A percentile compares a stretch with the other conserved stretches of the same genome.
Evolutionary conservation across 2,329 filamentous ascomycete species (phyloP).

Genomic region (Aspergillus terreus): DNA sequence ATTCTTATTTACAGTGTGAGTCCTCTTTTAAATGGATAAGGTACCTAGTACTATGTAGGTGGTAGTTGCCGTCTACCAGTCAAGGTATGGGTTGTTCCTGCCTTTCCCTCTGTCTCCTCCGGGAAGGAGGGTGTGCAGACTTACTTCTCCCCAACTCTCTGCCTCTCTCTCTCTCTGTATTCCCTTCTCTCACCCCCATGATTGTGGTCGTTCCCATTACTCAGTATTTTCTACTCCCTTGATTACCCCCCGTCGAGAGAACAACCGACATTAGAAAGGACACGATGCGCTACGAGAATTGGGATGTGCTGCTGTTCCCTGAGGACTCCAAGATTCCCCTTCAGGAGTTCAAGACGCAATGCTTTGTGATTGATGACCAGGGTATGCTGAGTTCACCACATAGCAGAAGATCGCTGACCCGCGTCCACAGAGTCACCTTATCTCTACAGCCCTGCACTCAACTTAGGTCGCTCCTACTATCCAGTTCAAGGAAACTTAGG

Average conservation of each 20-base stretch:
- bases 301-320: conserved; percentile 81
- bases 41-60: too few species aligned
- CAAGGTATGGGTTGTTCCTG: not conserved
- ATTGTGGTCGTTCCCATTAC: conserved; percentile 11
- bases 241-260: conserved; percentile 28
- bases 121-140: not conserved
- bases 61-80: too few species aligned
- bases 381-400: conserved; percentile 30
- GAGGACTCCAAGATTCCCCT: conserved; percentile 64
- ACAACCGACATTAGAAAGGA: conserved; percentile 17
- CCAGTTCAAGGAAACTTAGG: conserved; percentile 24
- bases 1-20: too few species aligned
- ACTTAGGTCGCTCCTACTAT: conserved; percentile 19
- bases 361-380: conserved; percentile 60
- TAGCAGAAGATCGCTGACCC: conserved; percentile 5
- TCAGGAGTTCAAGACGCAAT: conserved; percentile 78
- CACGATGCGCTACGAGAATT: conserved; percentile 78
- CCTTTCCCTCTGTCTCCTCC: conserved; percentile 1
- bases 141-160: too few species aligned
- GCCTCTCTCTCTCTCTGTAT: not conserved
- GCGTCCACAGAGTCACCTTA: conserved; percentile 50
- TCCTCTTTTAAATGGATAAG: too few species aligned
- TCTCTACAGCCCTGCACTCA: conserved; percentile 41
- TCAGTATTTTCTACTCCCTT: conserved; percentile 16
- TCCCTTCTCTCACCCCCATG: conserved; percentile 5